Percentiles rank a stretch among this genome's conserved stretches.
Evolutionary conservation across 2,329 filamentous ascomycete genomes (phyloP).

Genomic region (Ophiostoma perfectum): DNA sequence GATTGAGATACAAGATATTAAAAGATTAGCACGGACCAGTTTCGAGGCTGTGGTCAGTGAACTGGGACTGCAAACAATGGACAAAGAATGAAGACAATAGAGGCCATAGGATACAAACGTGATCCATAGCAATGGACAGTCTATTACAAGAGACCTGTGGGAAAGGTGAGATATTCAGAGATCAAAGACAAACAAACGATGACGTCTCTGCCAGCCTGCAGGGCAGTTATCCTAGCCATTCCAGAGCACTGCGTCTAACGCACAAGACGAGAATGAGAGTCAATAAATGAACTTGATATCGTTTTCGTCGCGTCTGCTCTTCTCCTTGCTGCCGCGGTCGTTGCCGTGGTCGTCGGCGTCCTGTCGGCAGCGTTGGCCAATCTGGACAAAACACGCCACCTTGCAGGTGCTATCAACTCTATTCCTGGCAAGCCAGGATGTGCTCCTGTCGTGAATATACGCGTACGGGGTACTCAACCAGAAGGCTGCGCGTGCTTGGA

Average conservation of each 20-base stretch:
- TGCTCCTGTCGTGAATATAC: background rate
- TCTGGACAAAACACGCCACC: conserved; percentile 15
- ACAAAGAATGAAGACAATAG: background rate
- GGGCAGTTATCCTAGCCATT: background rate
- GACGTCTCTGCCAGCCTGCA: background rate
- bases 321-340: background rate
- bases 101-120: background rate
- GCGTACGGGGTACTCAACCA: background rate
- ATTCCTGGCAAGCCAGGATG: background rate
- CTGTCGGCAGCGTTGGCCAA: background rate
- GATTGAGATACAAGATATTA: background rate
- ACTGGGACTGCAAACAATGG: background rate
- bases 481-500: no score
- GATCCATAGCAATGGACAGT: background rate
- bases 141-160: no score
- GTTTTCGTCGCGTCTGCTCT: background rate
- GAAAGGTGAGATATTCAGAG: no score
- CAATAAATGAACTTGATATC: background rate
- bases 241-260: background rate
- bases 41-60: background rate
- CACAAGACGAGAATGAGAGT: background rate
- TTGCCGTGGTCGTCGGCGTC: background rate
- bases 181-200: background rate
- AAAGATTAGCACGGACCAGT: background rate
- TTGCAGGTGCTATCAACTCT: conserved; percentile 17